Percentiles rank a stretch among this genome's conserved stretches.
Conservation (phyloP, 1,284 basidiomycete genomes). For the Sporisorium reilianum region DNA sequence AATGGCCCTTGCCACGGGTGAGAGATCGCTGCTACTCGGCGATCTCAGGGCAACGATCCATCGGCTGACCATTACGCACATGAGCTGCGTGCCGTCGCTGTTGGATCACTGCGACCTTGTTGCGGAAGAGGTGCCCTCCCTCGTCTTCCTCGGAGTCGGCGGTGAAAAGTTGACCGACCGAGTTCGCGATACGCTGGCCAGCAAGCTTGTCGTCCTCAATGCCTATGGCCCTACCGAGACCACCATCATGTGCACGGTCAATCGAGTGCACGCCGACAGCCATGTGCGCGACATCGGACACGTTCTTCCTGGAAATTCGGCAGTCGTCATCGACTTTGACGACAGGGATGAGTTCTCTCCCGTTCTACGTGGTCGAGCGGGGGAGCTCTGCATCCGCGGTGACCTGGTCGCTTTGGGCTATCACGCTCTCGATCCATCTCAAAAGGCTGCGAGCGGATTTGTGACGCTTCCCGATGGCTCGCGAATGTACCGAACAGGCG, state of each 20-base stretch:
- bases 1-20: conserved; percentile 72
- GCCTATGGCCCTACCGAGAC: conserved; percentile 74
- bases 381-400: conserved; percentile 74
- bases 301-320: conserved; percentile 69
- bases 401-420: conserved; percentile 74
- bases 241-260: conserved; percentile 74
- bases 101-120: conserved; percentile 74
- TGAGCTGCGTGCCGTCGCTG: conserved; percentile 74
- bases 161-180: conserved; percentile 75
- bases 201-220: conserved; percentile 73
- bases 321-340: conserved; percentile 63
- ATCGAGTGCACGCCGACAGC: conserved; percentile 71
- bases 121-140: conserved; percentile 62
- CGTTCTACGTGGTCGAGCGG: conserved; percentile 72
- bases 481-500: conserved; percentile 17
- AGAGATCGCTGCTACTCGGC: conserved; percentile 72
- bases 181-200: conserved; percentile 74
- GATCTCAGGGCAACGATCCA: conserved; percentile 72
- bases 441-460: conserved; percentile 12
- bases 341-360: conserved; percentile 68
- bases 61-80: conserved; percentile 73
- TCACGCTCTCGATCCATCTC: conserved; percentile 55
- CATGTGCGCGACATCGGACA: conserved; percentile 73
- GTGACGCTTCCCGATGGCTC: conserved; percentile 6
- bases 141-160: conserved; percentile 73